phyloP scores from a whole-genome alignment of 805 yeast species.

The Saturnispora dispora region DNA sequence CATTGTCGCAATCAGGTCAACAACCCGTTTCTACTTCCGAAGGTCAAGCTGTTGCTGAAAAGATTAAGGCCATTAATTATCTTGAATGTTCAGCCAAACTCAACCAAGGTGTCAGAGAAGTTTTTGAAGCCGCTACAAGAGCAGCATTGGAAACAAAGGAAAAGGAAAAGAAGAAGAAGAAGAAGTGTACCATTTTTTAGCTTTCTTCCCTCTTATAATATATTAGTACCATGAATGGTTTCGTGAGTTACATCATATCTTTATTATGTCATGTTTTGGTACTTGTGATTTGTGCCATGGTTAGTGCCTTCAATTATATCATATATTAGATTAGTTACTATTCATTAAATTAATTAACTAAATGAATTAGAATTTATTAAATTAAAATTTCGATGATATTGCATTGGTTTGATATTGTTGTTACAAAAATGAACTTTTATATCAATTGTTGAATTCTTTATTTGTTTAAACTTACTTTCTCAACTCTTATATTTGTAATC shows the following conservation, averaged over 20 bases:
- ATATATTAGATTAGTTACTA: background rate
- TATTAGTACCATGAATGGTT: background rate
- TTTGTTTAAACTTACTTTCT: no score
- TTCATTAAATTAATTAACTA: background rate
- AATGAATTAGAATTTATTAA: background rate
- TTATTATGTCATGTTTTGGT: background rate
- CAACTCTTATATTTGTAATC: no score
- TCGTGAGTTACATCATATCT: background rate
- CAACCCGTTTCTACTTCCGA: constrained; percentile 75
- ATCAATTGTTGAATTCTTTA: no score
- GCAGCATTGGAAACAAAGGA: constrained; percentile 71
- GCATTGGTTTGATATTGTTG: background rate
- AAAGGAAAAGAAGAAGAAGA: constrained; percentile 48
- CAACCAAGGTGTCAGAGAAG: constrained; percentile 87
- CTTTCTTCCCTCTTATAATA: constrained; percentile 17
- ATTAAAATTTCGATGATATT: background rate
- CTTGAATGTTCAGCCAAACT: constrained; percentile 90
- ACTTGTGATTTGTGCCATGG: background rate
- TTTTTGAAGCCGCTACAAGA: constrained; percentile 86
- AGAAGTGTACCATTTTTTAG: constrained; percentile 64
- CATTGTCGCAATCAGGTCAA: constrained; percentile 63
- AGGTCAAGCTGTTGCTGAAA: constrained; percentile 80
- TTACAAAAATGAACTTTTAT: no score
- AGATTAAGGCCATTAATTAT: constrained; percentile 80
- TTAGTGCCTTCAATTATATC: background rate